Percentiles rank a stretch among this genome's conserved stretches.
These are phyloP conservation scores for Fusarium duplospermum DNA, from an alignment of 2,329 filamentous ascomycete species.

Conservation along the genomic window DNA sequence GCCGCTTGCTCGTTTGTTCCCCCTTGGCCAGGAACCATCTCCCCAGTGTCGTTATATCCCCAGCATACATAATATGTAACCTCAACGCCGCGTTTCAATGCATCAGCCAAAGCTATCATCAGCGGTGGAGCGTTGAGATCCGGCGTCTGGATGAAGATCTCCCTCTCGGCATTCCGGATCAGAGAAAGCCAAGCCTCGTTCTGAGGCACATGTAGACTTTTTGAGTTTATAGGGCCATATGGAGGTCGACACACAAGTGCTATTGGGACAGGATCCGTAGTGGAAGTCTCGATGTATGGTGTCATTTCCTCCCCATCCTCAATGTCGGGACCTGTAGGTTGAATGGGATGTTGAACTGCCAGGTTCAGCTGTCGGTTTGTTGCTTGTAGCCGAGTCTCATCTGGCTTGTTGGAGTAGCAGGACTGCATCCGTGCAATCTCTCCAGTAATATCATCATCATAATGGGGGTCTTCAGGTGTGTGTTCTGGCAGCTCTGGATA, in stretches of 20 bases:
- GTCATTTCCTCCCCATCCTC: constrained; percentile 68
- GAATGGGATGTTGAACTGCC: constrained; percentile 63
- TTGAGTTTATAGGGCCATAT: constrained; percentile 72
- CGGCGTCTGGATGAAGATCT: constrained; percentile 82
- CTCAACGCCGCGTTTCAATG: constrained; percentile 74
- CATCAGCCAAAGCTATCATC: constrained; percentile 70
- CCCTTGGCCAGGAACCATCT: constrained; percentile 80
- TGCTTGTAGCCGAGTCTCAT: constrained; percentile 67
- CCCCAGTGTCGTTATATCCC: constrained; percentile 83
- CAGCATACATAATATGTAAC: constrained; percentile 80
- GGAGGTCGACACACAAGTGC: constrained; percentile 77
- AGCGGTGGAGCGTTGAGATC: constrained; percentile 80
- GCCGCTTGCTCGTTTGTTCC: constrained; percentile 81
- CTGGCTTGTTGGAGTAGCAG: constrained; percentile 59
- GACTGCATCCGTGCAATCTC: constrained; percentile 73
- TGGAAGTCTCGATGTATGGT: constrained; percentile 65
- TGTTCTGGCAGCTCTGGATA: constrained; percentile 60
- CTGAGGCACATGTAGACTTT: constrained; percentile 73
- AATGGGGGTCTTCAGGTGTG: constrained; percentile 69
- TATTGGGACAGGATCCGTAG: constrained; percentile 72
- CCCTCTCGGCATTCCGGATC: constrained; percentile 70
- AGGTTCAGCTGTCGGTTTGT: constrained; percentile 76
- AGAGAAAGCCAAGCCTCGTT: constrained; percentile 81
- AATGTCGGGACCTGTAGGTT: constrained; percentile 65
- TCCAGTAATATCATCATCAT: constrained; percentile 69